Evolutionary conservation across 495 filamentous ascomycete genomes (phyloP), one percentile per base, ranked within the genome.

Genomic region (Parmelia sp.): DNA sequence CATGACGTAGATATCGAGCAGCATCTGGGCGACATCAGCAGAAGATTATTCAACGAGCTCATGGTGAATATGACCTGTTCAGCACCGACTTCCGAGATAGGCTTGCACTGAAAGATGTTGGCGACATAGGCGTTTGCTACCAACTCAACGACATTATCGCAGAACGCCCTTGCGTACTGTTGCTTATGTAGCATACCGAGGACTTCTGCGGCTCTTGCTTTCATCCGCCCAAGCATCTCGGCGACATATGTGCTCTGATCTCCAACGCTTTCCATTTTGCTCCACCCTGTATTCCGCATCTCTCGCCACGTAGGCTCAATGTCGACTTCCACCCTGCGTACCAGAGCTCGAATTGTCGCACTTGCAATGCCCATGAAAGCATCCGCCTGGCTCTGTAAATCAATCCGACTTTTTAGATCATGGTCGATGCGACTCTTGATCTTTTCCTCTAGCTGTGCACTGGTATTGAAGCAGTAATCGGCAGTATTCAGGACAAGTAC

Each of bases 201-300:
- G 23, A 93, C 88, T 70, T 95, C 91, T 14, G 82, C 80, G 21
- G 86, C 79, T 60, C 84, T 86, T 12, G 76, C 75, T 65, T 92
- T 90, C 53, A 92, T 79, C 64, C 85, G 85, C 27, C 80, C 80
- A 58, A 96, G 73, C 9, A 97, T 79, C 70, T 96, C 90, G 36
- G 82, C 82, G 37, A 97, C 90, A 68, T 96, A 97, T 1, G 89
- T 87, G 76, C 91, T 96, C 69, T 97, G 93, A 71, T 97, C 94
- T 62, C 90, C 91, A n/a, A 96, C 95, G 64, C 80, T 87, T 68
- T 97, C 95, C 77, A 98, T 88, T 66, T 89, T 90, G 71, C 86
- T 88, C 94, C 94, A 98, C n/a, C 91, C 88, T 0, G 86, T 94
- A 71, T 96, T 96, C 63, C 90, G 88, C 94, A 98, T 97, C 78